phyloP scores from a whole-genome alignment of 257 asterid genomes.

The Gynochthodes officinalis region DNA sequence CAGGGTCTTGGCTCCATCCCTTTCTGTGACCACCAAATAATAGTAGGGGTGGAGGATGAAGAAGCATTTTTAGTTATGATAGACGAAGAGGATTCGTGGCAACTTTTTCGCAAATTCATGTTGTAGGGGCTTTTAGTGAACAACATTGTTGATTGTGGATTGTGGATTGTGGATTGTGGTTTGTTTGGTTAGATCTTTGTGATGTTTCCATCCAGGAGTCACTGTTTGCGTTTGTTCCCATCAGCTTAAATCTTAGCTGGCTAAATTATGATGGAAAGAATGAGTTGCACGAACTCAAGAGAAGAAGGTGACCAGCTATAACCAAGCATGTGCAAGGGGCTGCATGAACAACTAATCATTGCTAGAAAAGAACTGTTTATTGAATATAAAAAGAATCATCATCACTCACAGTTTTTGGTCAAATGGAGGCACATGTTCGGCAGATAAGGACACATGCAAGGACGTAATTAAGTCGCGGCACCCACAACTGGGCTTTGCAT shows the following conservation, averaged over 20 bases:
- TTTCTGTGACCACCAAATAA: not conserved
- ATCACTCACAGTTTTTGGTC: constrained; percentile 32
- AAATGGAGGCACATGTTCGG: constrained; percentile 60
- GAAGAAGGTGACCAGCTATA: not conserved
- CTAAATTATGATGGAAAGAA: constrained; percentile 31
- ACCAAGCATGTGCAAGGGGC: constrained; percentile 54
- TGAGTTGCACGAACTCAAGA: constrained; percentile 20
- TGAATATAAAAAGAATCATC: constrained; percentile 12
- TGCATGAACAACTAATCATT: constrained; percentile 47
- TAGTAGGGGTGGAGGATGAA: not conserved
- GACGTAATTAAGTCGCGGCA: constrained; percentile 27
- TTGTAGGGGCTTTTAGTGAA: constrained; percentile 16
- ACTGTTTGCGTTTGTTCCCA: constrained; percentile 26
- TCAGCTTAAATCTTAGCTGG: constrained; percentile 32
- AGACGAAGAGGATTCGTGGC: not conserved
- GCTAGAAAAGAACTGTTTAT: constrained; percentile 20
- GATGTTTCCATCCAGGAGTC: constrained; percentile 68
- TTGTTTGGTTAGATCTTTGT: constrained; percentile 15
- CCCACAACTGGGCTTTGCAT: constrained; percentile 12
- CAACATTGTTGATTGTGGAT: constrained; percentile 11
- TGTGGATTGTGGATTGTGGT: no score
- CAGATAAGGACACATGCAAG: constrained; percentile 42
- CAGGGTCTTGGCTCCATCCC: not conserved
- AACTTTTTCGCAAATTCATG: constrained; percentile 1
- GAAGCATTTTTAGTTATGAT: not conserved